phyloP scores from a whole-genome alignment of 1,284 basidiomycete species.

The Papiliotrema terrestris region DNA sequence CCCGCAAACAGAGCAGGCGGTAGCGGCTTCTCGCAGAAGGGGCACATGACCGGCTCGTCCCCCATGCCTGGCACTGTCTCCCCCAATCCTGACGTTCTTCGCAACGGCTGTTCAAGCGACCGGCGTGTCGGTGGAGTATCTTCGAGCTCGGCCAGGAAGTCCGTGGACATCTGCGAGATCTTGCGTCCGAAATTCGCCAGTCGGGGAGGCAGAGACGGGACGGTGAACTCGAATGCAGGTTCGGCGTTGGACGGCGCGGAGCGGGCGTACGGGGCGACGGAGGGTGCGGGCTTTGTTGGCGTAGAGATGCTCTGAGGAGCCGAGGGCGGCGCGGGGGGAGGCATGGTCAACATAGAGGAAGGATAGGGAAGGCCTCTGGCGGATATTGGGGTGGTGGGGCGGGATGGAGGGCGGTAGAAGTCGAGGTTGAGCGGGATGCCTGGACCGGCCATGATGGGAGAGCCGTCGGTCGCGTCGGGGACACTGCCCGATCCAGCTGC shows the following conservation, averaged over 20 bases:
- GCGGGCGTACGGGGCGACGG: not conserved
- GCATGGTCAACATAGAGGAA: no score
- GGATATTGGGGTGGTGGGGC: not conserved
- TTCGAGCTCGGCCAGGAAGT: constrained; percentile 17
- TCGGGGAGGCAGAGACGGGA: constrained; percentile 20
- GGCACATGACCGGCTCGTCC: constrained; percentile 39
- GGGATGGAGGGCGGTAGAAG: not conserved
- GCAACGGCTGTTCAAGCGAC: not conserved
- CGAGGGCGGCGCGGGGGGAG: no score
- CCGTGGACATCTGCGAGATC: constrained; percentile 27
- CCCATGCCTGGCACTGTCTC: constrained; percentile 29
- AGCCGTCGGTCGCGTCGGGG: not conserved
- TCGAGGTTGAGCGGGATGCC: not conserved
- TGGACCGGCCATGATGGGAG: not conserved
- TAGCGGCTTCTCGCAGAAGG: constrained; percentile 39
- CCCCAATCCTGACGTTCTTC: not conserved
- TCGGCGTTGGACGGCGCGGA: no score
- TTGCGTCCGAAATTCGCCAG: constrained; percentile 27
- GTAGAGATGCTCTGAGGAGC: no score
- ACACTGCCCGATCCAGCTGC: no score
- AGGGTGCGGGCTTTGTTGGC: no score
- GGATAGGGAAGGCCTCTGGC: no score
- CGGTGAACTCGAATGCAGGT: constrained; percentile 2
- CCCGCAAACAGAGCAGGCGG: constrained; percentile 26
- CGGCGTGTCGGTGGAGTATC: not conserved